These are phyloP conservation scores for Pseudocercospora eumusae DNA, from an alignment of 2,329 filamentous ascomycete genomes.

Conservation along the genomic window DNA sequence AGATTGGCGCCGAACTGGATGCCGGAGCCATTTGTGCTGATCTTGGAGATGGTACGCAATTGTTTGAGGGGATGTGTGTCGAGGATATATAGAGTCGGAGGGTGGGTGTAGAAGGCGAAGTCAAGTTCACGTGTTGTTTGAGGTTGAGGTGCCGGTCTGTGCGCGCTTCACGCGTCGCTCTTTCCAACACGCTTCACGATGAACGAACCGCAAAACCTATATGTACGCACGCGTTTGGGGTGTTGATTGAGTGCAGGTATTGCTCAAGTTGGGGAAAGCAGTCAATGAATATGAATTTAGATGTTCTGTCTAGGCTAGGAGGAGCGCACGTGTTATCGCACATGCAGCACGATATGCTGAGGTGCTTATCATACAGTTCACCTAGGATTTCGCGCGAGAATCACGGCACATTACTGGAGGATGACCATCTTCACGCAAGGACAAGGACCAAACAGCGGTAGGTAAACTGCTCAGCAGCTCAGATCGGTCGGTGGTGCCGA, in stretches of 20 bases:
- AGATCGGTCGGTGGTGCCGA: background rate
- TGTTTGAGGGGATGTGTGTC: constrained; percentile 1
- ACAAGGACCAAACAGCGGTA: background rate
- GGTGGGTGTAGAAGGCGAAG: constrained; percentile 3
- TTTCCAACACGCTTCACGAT: background rate
- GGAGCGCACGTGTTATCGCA: background rate
- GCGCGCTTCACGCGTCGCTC: constrained; percentile 4
- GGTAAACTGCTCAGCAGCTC: background rate
- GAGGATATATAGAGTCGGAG: constrained; percentile 4
- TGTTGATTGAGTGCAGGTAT: background rate
- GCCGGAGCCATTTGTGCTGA: constrained; percentile 26
- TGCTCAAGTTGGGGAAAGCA: background rate
- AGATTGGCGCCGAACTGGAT: constrained; percentile 43
- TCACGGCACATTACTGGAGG: background rate
- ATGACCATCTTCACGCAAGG: background rate
- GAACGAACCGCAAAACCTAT: background rate
- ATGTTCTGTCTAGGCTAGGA: background rate
- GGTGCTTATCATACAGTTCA: background rate
- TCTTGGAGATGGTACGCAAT: background rate
- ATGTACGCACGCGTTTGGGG: background rate
- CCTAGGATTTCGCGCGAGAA: background rate
- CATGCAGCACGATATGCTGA: background rate
- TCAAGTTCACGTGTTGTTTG: constrained; percentile 4
- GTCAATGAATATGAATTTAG: background rate
- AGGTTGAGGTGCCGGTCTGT: background rate